Evolutionary conservation across 1,139 yeast genomes (phyloP).

Genomic region (Pichiaceae sp.): DNA sequence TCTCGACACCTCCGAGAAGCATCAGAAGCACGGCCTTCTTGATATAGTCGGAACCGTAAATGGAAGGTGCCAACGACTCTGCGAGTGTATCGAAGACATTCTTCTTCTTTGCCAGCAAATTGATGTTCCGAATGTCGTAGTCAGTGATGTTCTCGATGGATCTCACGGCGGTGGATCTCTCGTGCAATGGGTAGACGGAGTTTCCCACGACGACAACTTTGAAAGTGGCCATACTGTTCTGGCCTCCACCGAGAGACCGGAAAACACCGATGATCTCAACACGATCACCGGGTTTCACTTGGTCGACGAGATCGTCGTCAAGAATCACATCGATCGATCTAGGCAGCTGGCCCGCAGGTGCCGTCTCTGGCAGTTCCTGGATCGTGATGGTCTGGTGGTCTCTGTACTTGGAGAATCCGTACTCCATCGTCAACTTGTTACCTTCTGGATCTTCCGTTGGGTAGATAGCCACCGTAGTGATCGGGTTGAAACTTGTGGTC

Average conservation of each 20-base stretch:
- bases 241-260: constrained; percentile 82
- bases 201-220: constrained; percentile 77
- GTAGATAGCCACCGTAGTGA: constrained; percentile 77
- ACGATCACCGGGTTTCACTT: constrained; percentile 93
- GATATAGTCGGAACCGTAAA: constrained; percentile 86
- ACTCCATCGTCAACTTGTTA: constrained; percentile 79
- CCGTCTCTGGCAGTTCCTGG: constrained; percentile 97
- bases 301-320: constrained; percentile 91
- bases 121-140: constrained; percentile 79
- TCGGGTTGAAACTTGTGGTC: constrained; percentile 83
- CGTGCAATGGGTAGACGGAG: constrained; percentile 81
- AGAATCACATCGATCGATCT: constrained; percentile 83
- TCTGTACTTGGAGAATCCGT: constrained; percentile 85
- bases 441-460: constrained; percentile 94
- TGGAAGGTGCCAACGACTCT: constrained; percentile 89
- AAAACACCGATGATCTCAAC: constrained; percentile 92
- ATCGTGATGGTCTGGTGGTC: constrained; percentile 92
- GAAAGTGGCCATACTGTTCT: constrained; percentile 59
- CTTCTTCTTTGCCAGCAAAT: constrained; percentile 58
- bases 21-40: constrained; percentile 86
- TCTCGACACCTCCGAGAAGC: constrained; percentile 92
- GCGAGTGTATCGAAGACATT: constrained; percentile 74
- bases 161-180: constrained; percentile 80
- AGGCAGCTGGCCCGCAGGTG: constrained; percentile 97
- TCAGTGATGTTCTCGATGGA: constrained; percentile 72